Evolutionary conservation across 208 protist genomes (phyloP).

Genomic region (Trypanosoma rangeli): DNA sequence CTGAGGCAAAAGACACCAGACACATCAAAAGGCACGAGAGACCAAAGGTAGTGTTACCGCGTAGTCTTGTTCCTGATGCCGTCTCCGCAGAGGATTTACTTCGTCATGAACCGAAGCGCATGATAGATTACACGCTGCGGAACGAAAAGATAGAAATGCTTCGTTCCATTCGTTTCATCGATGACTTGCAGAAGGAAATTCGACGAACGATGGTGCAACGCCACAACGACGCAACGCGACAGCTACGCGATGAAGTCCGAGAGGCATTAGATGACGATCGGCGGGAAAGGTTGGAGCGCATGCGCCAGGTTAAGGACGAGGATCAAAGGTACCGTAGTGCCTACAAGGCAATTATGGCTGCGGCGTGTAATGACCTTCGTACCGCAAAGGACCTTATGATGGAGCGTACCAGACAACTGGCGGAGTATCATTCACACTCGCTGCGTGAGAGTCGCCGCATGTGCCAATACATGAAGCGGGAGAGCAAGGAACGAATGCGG

Average conservation of each 20-base stretch:
- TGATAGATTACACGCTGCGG: constrained; percentile 49
- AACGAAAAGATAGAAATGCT: constrained; percentile 85
- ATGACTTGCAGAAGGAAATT: constrained; percentile 63
- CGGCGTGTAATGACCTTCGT: constrained; percentile 63
- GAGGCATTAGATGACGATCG: constrained; percentile 28
- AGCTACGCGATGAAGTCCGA: constrained; percentile 52
- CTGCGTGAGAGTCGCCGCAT: constrained; percentile 67
- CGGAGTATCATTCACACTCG: constrained; percentile 64
- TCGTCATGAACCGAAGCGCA: constrained; percentile 48
- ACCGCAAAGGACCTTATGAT: constrained; percentile 70
- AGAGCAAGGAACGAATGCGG: constrained; percentile 50
- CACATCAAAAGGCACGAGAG: background rate
- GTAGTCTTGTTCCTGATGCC: constrained; percentile 14
- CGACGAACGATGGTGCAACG: constrained; percentile 62
- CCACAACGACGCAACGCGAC: constrained; percentile 49
- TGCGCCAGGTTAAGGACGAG: constrained; percentile 68
- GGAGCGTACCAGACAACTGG: constrained; percentile 58
- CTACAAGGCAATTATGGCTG: constrained; percentile 71
- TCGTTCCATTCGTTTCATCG: constrained; percentile 65
- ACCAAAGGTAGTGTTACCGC: background rate
- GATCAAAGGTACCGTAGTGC: constrained; percentile 73
- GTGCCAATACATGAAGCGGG: constrained; percentile 62
- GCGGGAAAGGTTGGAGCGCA: constrained; percentile 47
- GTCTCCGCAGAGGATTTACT: constrained; percentile 27
- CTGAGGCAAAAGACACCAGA: background rate